Base-by-base conservation (phyloP, 805 yeast species). In the Yamadazyma olivae region DNA sequence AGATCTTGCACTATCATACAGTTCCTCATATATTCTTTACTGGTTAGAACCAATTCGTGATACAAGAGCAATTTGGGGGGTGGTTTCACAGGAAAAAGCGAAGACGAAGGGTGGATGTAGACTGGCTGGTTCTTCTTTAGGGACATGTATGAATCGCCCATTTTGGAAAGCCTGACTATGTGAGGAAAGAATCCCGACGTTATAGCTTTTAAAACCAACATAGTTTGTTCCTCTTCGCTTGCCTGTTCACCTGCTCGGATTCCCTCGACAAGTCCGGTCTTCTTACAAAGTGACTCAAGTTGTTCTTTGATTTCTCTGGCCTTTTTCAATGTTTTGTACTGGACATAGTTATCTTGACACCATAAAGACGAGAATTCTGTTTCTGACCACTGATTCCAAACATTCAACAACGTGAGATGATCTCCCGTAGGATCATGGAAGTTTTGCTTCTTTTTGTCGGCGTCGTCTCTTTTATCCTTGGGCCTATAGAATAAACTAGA, bases 11-110 rank as follows among this genome's bases (percentile, higher is more conserved):
- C 67, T 0, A 88, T 77, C 57, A 85, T 75, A 50, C 89, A 80
- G 46, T 82, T 82, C 39, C 90, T 72, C 88, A 93, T 86, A 57
- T 79, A 91, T 61, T 90, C 97, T 54, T 82, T 86, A 17, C 88
- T 75, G 0, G 99, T 91, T 32, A 84, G 59, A 33, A 91, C 83
- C 49, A 91, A 64, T 42, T 91, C 95, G 50, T 89, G 88, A 55
- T 87, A 93, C 12, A 91, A 64, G 5, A 93, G 67, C 36, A 77
- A 65, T 44, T 77, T 82, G 3, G 90, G 82, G 0, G 89, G 90
- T 15, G 93, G 95, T 40, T 77, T 80, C 9, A 64, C 61, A 9
- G 69, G 64, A 49, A 75, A 78, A 20, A 91, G 53, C 0, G 81
- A 76, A 0, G 95, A 84, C 0, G 95, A 82, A 0, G 99, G 99